phyloP scores from a whole-genome alignment of 768 basidiomycete genomes.

The Podaxis sp. region DNA sequence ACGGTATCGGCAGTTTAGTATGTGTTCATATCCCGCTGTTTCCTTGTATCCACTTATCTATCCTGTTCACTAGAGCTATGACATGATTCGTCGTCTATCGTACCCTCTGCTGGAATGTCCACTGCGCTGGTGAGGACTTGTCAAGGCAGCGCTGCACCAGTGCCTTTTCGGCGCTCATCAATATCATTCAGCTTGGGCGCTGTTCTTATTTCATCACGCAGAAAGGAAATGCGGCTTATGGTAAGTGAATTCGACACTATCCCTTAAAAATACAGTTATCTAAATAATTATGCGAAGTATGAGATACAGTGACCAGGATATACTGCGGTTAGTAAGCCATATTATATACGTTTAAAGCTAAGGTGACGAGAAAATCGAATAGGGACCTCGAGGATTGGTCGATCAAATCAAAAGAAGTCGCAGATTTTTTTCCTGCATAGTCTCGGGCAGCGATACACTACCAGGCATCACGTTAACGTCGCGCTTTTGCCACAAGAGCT shows the following conservation, averaged over 20 bases:
- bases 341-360: slow-evolving; percentile 10
- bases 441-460: slow-evolving; percentile 54
- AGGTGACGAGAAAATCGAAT: slow-evolving; percentile 4
- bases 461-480: slow-evolving; percentile 35
- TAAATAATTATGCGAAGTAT: slow-evolving; percentile 13
- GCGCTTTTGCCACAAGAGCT: slow-evolving; percentile 67
- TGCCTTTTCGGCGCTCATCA: slow-evolving; percentile 7
- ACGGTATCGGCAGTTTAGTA: slow-evolving; percentile 5
- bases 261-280: slow-evolving; percentile 14
- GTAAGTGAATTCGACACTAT: slow-evolving; percentile 8
- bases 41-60: background rate
- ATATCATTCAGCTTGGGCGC: background rate
- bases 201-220: slow-evolving; percentile 1
- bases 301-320: slow-evolving; percentile 9
- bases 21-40: background rate
- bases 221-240: background rate
- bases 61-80: background rate
- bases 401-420: slow-evolving; percentile 51
- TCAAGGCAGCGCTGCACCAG: slow-evolving; percentile 1
- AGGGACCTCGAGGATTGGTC: background rate
- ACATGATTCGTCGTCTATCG: background rate
- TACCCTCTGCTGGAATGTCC: background rate
- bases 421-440: slow-evolving; percentile 47
- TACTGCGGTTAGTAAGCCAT: slow-evolving; percentile 5
- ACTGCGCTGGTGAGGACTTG: slow-evolving; percentile 3